Conservation (phyloP, 1,139 yeast genomes). For the Candida tetrigidarum region DNA sequence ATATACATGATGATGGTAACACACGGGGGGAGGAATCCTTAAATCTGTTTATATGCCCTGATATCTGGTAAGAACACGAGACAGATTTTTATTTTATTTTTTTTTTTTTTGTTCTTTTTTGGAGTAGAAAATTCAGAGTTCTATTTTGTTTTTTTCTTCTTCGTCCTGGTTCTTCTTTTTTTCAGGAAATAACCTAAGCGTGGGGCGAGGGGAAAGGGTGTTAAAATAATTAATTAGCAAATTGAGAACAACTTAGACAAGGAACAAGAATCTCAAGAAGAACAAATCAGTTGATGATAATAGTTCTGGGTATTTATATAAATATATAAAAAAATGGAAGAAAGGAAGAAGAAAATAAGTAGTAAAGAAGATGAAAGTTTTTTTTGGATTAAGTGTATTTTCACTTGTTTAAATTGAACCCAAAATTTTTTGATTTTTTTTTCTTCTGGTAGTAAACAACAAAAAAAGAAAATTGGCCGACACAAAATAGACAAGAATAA, state of each 20-base stretch:
- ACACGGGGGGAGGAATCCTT: too few relatives aligned
- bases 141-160: neutral
- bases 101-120: neutral
- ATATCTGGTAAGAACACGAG: neutral
- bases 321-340: neutral
- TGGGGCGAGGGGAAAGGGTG: too few relatives aligned
- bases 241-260: neutral
- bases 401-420: neutral
- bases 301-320: neutral
- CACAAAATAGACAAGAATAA: neutral
- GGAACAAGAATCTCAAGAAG: neutral
- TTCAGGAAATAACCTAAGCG: neutral
- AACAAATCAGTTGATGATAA: neutral
- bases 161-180: neutral
- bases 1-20: conserved; percentile 22
- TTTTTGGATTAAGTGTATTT: neutral
- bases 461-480: neutral
- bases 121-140: too few relatives aligned
- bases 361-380: neutral
- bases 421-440: neutral
- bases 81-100: neutral
- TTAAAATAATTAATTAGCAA: too few relatives aligned
- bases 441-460: neutral
- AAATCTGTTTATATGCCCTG: too few relatives aligned
- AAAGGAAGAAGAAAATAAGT: neutral